Evolutionary conservation across 306 rosid genomes (phyloP).

Genomic region (Dryas drummondii): DNA sequence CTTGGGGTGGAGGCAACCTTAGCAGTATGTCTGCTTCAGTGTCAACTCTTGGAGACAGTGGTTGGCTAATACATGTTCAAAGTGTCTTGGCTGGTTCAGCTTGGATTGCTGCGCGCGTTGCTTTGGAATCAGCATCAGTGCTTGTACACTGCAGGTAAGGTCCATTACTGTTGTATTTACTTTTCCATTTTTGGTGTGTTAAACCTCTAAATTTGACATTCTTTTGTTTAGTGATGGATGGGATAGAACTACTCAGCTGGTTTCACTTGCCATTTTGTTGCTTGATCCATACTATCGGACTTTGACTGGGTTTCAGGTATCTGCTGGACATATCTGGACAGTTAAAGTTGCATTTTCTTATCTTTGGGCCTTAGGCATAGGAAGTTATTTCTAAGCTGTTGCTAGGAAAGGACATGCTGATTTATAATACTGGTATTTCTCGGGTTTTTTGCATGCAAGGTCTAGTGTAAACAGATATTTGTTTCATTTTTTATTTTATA

Average conservation of each 20-base stretch:
- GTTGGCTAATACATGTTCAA: conserved; percentile 90
- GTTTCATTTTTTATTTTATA: not conserved
- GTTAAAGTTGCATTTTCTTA: conserved; percentile 22
- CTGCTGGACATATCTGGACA: conserved; percentile 20
- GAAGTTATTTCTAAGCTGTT: not conserved
- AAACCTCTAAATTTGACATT: conserved; percentile 9
- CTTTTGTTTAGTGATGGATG: conserved; percentile 82
- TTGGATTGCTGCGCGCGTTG: conserved; percentile 98
- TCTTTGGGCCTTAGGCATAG: not conserved
- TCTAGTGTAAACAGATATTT: not conserved
- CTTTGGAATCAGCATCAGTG: conserved; percentile 85
- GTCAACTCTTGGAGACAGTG: conserved; percentile 93
- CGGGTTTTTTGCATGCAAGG: not conserved
- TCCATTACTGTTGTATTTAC: not conserved
- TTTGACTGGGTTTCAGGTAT: conserved; percentile 90
- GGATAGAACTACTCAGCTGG: conserved; percentile 97
- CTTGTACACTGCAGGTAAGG: conserved; percentile 96
- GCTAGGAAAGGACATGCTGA: not conserved
- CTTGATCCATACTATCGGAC: conserved; percentile 98
- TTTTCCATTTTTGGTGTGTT: conserved; percentile 17
- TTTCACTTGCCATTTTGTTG: conserved; percentile 84
- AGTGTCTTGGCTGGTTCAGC: conserved; percentile 92
- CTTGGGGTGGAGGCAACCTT: conserved; percentile 99
- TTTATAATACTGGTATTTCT: conserved; percentile 3
- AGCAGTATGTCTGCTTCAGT: conserved; percentile 99